Evolutionary conservation across 495 filamentous ascomycete species (phyloP).

Genomic region (Cairneyella variabilis): DNA sequence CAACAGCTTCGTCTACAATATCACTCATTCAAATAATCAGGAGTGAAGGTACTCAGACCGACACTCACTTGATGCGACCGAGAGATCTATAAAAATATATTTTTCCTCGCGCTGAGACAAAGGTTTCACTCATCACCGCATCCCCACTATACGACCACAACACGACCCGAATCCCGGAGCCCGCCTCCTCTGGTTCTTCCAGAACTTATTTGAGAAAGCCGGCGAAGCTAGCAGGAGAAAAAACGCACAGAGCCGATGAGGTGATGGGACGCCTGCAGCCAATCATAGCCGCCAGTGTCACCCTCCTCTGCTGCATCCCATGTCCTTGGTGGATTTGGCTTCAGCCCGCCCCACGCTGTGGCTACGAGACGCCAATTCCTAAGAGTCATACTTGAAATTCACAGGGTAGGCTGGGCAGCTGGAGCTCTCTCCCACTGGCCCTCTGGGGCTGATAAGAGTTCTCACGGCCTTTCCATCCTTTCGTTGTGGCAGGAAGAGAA

Average conservation of each 20-base stretch:
- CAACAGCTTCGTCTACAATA: too few species aligned
- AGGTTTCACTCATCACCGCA: neutral
- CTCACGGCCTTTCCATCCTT: too few species aligned
- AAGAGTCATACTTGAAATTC: neutral
- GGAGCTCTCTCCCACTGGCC: neutral
- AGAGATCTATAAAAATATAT: neutral
- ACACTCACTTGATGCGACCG: too few species aligned
- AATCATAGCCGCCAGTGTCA: neutral
- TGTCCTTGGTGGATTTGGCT: neutral
- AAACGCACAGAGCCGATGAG: constrained; percentile 11
- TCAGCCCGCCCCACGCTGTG: constrained; percentile 12
- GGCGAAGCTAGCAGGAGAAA: neutral
- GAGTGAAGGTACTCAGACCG: too few species aligned
- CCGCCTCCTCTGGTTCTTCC: too few species aligned
- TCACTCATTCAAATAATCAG: too few species aligned
- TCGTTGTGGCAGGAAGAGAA: too few species aligned
- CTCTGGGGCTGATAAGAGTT: constrained; percentile 13
- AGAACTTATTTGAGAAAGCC: too few species aligned
- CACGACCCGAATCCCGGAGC: constrained; percentile 4
- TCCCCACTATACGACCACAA: constrained; percentile 2
- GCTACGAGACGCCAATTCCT: neutral
- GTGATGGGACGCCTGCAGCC: neutral
- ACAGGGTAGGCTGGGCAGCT: neutral
- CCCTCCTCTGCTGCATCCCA: neutral
- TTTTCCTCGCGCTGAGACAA: neutral